Evolutionary conservation across 371 early-diverging fungal species (phyloP).

Genomic region (Syncephalis fuscata): DNA sequence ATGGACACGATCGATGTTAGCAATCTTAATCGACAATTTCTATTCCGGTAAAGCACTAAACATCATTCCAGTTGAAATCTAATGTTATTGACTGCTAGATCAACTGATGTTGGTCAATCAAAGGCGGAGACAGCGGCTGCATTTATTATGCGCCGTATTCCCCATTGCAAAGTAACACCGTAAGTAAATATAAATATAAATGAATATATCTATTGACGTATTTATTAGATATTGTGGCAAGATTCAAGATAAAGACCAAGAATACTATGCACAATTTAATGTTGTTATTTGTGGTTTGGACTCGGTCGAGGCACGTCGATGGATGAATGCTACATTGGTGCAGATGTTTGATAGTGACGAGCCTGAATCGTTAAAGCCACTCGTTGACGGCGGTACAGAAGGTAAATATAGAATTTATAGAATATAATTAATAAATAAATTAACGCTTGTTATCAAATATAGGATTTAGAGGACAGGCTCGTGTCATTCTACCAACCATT

Average conservation of each 20-base stretch:
- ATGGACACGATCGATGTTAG: slow-evolving; percentile 63
- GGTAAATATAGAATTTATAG: slow-evolving; percentile 17
- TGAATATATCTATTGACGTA: background rate
- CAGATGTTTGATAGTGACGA: slow-evolving; percentile 55
- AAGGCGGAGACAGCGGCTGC: slow-evolving; percentile 81
- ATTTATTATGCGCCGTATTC: slow-evolving; percentile 70
- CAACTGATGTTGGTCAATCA: slow-evolving; percentile 60
- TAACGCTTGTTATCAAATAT: background rate
- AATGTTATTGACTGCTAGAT: slow-evolving; percentile 18
- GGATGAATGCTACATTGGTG: slow-evolving; percentile 85
- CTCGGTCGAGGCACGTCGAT: slow-evolving; percentile 87
- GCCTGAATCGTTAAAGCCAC: slow-evolving; percentile 53
- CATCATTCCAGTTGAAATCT: too few relatives aligned
- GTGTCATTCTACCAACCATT: slow-evolving; percentile 72
- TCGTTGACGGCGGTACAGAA: slow-evolving; percentile 96
- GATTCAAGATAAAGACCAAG: slow-evolving; percentile 87
- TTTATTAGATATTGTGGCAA: slow-evolving; percentile 51
- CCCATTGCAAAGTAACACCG: slow-evolving; percentile 65
- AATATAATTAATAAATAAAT: background rate
- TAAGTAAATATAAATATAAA: slow-evolving; percentile 22
- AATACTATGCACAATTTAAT: slow-evolving; percentile 76
- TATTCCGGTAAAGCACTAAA: slow-evolving; percentile 42
- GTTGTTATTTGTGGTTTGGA: slow-evolving; percentile 89
- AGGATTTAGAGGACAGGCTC: slow-evolving; percentile 85
- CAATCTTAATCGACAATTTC: slow-evolving; percentile 66